These are phyloP conservation scores for Parastagonospora avenae DNA, from an alignment of 2,329 filamentous ascomycete genomes.

Conservation along the genomic window DNA sequence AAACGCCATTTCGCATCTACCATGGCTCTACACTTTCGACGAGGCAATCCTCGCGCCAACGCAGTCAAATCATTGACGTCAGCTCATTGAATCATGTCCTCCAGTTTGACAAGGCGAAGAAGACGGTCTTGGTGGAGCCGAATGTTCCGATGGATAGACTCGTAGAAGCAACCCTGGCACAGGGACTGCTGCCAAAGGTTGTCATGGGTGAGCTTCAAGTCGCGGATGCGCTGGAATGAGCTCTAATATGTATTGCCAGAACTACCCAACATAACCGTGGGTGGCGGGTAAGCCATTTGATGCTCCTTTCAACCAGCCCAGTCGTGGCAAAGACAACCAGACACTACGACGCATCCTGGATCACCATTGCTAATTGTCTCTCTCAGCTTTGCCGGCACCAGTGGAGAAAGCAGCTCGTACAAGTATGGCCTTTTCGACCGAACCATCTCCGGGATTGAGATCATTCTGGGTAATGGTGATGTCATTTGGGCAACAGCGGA, in stretches of 20 bases:
- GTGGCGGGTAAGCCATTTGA: slow-evolving; percentile 55
- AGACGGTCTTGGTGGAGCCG: slow-evolving; percentile 64
- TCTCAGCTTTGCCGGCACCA: slow-evolving; percentile 63
- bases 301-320: not conserved
- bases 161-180: slow-evolving; percentile 60
- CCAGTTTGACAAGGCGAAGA: slow-evolving; percentile 47
- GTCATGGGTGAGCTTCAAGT: slow-evolving; percentile 59
- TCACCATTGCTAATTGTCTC: slow-evolving; percentile 1
- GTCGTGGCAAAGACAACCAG: not conserved
- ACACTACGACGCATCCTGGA: not conserved
- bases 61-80: slow-evolving; percentile 54
- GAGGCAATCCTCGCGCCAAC: slow-evolving; percentile 49
- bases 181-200: slow-evolving; percentile 65
- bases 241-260: slow-evolving; percentile 35
- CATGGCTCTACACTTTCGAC: slow-evolving; percentile 64
- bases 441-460: slow-evolving; percentile 66
- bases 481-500: slow-evolving; percentile 55
- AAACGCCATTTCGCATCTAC: slow-evolving; percentile 59
- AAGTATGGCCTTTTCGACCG: slow-evolving; percentile 69
- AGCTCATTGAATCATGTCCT: slow-evolving; percentile 55
- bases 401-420: slow-evolving; percentile 71
- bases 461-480: slow-evolving; percentile 65
- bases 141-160: slow-evolving; percentile 72
- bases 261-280: slow-evolving; percentile 71
- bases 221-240: not conserved